A percentile compares a stretch with the other conserved stretches of the same genome.
phyloP scores from a whole-genome alignment of 2,329 filamentous ascomycete species.

The Helminthosporium solani region DNA sequence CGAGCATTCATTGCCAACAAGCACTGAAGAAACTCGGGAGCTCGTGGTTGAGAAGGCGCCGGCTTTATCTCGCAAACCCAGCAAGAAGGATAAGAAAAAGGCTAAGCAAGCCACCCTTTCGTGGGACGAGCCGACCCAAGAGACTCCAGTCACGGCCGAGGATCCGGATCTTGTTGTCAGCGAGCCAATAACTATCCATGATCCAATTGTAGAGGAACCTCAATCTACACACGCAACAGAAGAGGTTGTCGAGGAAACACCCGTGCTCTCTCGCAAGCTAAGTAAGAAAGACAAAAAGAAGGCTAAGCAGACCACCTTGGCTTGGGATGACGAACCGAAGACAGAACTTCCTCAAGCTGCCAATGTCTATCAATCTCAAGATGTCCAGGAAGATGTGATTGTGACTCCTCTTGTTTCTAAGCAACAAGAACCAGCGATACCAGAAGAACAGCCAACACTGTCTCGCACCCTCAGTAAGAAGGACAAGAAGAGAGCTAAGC shows the following conservation, averaged over 20 bases:
- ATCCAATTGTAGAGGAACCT: neutral
- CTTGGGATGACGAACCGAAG: constrained; percentile 4
- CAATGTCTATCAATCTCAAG: neutral
- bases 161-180: neutral
- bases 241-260: constrained; percentile 3
- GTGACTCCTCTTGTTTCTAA: neutral
- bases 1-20: neutral
- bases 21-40: neutral
- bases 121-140: constrained; percentile 10
- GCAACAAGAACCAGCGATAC: neutral
- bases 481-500: constrained; percentile 42
- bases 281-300: constrained; percentile 50
- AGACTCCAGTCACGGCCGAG: neutral
- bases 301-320: constrained; percentile 13
- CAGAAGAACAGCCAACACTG: constrained; percentile 7
- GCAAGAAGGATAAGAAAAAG: constrained; percentile 44
- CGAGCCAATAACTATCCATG: neutral
- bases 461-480: constrained; percentile 43
- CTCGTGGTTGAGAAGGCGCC: constrained; percentile 10
- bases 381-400: neutral
- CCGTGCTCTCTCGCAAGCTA: constrained; percentile 24
- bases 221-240: neutral
- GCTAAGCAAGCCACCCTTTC: constrained; percentile 11
- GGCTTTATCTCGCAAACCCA: constrained; percentile 18
- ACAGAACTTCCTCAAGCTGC: neutral